Conservation (phyloP, 164 flowering plant species). For the Annona squamosa region DNA sequence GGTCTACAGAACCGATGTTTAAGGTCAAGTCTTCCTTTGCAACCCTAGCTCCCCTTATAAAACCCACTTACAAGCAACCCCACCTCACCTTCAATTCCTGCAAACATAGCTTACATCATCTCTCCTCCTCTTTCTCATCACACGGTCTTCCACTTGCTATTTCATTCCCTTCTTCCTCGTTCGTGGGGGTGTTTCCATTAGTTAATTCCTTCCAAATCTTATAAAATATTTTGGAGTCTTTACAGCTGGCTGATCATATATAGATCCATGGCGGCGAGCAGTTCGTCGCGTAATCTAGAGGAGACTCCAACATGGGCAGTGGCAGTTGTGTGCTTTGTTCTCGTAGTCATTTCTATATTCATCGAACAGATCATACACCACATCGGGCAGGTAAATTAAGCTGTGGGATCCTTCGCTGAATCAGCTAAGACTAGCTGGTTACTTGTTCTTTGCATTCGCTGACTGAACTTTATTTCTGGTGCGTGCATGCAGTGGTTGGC, state of each 20-base stretch:
- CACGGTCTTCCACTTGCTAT: neutral
- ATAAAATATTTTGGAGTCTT: neutral
- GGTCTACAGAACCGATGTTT: neutral
- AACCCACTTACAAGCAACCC: neutral
- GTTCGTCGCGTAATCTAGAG: constrained; percentile 20
- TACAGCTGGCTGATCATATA: no score
- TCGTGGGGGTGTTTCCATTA: neutral
- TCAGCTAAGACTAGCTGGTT: neutral
- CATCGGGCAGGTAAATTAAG: constrained; percentile 21
- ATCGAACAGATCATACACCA: constrained; percentile 28
- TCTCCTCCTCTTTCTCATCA: neutral
- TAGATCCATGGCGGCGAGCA: constrained; percentile 4
- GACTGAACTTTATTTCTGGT: neutral
- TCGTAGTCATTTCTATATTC: constrained; percentile 25
- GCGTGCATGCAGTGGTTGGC: constrained; percentile 29
- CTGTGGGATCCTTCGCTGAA: neutral
- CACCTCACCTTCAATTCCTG: neutral
- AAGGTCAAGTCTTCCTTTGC: neutral
- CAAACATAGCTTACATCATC: neutral
- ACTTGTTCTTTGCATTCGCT: neutral
- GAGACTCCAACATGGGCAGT: constrained; percentile 41
- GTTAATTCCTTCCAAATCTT: neutral
- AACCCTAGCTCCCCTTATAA: neutral
- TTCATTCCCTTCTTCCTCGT: neutral
- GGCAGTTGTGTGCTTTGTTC: constrained; percentile 24